These are phyloP conservation scores for Vitis rupestris DNA, from an alignment of 164 flowering plant species.

Conservation along the genomic window DNA sequence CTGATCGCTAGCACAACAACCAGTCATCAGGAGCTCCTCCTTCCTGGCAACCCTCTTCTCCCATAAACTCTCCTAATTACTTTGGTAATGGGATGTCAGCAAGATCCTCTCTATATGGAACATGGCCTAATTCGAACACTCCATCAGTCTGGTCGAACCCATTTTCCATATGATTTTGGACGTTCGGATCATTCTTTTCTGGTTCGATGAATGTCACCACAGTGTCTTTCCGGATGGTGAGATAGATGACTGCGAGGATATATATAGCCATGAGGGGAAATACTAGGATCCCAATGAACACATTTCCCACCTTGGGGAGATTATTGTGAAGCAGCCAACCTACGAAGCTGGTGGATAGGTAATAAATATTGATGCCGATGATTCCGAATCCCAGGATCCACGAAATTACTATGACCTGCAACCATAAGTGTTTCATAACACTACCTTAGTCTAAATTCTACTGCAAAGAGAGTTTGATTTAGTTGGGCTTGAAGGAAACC, in stretches of 20 bases:
- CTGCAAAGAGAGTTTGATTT: neutral
- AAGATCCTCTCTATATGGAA: conserved; percentile 66
- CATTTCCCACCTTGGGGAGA: conserved; percentile 60
- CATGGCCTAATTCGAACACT: conserved; percentile 10
- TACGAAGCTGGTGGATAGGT: conserved; percentile 64
- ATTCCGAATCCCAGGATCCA: conserved; percentile 72
- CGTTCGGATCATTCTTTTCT: conserved; percentile 20
- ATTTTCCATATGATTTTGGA: conserved; percentile 44
- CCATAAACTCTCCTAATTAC: conserved; percentile 5
- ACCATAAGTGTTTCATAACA: neutral
- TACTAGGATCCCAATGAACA: conserved; percentile 72
- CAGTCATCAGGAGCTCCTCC: no score
- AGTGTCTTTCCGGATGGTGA: conserved; percentile 65
- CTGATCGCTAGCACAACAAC: no score
- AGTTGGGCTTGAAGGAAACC: neutral
- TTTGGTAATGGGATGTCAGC: conserved; percentile 64
- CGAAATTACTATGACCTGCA: conserved; percentile 71
- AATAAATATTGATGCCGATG: conserved; percentile 83
- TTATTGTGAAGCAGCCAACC: conserved; percentile 68
- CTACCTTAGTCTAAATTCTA: neutral
- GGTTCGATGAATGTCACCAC: conserved; percentile 61
- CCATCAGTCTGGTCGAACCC: conserved; percentile 17
- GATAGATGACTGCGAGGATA: conserved; percentile 54
- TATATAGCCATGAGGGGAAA: conserved; percentile 81
- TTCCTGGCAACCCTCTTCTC: no score